Evolutionary conservation across 1,139 yeast genomes (phyloP).

Genomic region (Yamadazyma membranifaciens): DNA sequence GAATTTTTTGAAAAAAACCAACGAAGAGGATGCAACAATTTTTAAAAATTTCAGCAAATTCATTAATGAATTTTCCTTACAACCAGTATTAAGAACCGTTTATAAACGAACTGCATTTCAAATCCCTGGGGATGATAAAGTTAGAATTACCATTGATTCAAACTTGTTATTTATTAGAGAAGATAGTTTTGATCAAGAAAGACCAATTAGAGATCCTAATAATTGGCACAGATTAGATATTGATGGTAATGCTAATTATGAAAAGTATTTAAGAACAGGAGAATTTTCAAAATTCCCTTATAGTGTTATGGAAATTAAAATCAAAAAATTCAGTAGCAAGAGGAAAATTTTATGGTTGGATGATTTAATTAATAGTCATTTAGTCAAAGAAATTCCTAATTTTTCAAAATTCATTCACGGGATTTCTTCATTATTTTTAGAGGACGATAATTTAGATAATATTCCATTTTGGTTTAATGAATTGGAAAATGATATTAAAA

Average conservation of each 20-base stretch:
- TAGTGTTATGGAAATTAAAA: slow-evolving; percentile 86
- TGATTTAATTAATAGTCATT: slow-evolving; percentile 78
- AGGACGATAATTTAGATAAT: slow-evolving; percentile 85
- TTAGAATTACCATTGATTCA: slow-evolving; percentile 86
- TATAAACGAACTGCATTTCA: slow-evolving; percentile 95
- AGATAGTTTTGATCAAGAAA: slow-evolving; percentile 77
- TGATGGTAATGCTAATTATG: slow-evolving; percentile 73
- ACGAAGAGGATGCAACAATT: slow-evolving; percentile 29
- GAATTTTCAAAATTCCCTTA: slow-evolving; percentile 87
- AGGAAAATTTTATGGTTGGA: slow-evolving; percentile 73
- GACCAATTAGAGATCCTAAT: slow-evolving; percentile 86
- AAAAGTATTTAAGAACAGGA: slow-evolving; percentile 75
- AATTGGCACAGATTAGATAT: slow-evolving; percentile 93
- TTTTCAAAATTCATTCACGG: slow-evolving; percentile 91
- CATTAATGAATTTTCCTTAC: slow-evolving; percentile 63
- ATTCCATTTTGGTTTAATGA: slow-evolving; percentile 96
- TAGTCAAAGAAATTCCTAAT: slow-evolving; percentile 88
- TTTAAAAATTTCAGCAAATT: slow-evolving; percentile 64
- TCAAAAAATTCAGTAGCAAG: slow-evolving; percentile 52
- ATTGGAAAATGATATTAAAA: slow-evolving; percentile 73
- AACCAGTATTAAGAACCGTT: slow-evolving; percentile 83
- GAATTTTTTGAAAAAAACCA: slow-evolving; percentile 19
- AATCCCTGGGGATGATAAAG: slow-evolving; percentile 94
- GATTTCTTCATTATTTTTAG: slow-evolving; percentile 80
- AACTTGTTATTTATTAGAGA: slow-evolving; percentile 86